A percentile compares a stretch with the other conserved stretches of the same genome.
Evolutionary conservation across 371 early-diverging fungal species (phyloP).

Genomic region (Fennellomyces sp.): DNA sequence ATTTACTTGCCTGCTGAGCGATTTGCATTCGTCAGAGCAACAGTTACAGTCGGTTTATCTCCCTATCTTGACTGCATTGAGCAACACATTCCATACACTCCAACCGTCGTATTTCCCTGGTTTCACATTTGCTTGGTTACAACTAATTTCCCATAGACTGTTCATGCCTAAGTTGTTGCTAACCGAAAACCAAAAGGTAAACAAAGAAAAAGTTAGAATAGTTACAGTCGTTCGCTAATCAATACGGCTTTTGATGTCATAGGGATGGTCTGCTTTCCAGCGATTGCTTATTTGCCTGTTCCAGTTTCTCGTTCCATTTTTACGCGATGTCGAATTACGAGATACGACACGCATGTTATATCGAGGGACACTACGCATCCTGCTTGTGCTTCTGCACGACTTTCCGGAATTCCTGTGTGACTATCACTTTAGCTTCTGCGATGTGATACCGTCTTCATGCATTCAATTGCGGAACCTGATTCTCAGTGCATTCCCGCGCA

Average conservation of each 20-base stretch:
- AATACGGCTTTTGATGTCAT: too few relatives aligned
- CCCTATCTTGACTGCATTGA: conserved; percentile 73
- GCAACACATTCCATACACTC: conserved; percentile 84
- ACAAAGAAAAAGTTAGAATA: not conserved
- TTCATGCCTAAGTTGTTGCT: conserved; percentile 89
- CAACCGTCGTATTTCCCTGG: conserved; percentile 90
- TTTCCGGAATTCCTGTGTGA: conserved; percentile 96
- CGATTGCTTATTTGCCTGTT: conserved; percentile 81
- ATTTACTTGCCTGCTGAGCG: conserved; percentile 83
- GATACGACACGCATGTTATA: conserved; percentile 87
- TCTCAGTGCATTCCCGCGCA: conserved; percentile 92
- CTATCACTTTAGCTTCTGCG: conserved; percentile 90
- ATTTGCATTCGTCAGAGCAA: conserved; percentile 76
- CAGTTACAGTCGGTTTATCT: conserved; percentile 71
- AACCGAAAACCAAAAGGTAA: conserved; percentile 70
- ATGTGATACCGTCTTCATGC: conserved; percentile 90
- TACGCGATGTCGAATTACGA: conserved; percentile 69
- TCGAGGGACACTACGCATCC: conserved; percentile 85
- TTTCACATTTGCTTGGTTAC: conserved; percentile 96
- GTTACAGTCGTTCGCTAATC: not conserved
- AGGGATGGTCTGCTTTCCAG: conserved; percentile 90
- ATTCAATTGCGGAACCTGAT: conserved; percentile 95
- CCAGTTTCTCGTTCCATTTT: conserved; percentile 86
- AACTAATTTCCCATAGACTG: conserved; percentile 87
- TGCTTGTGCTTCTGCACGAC: conserved; percentile 93